phyloP scores from a whole-genome alignment of 257 asterid species.

The Nyctanthes arbortristis region DNA sequence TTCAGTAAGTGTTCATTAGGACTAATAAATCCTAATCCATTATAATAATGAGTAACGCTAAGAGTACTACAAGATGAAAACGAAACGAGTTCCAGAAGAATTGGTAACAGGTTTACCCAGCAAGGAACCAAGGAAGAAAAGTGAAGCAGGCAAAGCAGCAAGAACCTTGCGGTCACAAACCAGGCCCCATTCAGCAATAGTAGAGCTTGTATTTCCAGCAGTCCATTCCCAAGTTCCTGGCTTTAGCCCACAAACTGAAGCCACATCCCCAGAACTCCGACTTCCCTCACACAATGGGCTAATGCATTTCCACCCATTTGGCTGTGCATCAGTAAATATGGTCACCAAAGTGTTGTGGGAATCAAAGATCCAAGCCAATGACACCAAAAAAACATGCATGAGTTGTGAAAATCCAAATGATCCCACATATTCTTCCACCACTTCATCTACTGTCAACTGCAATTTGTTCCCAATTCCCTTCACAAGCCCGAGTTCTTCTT shows the following conservation, averaged over 20 bases:
- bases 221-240: slow-evolving; percentile 66
- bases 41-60: too few relatives aligned
- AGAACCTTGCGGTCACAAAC: slow-evolving; percentile 56
- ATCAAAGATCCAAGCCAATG: slow-evolving; percentile 58
- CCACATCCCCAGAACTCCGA: slow-evolving; percentile 14
- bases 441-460: slow-evolving; percentile 57
- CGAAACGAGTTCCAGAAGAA: background rate
- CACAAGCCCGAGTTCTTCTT: slow-evolving; percentile 35
- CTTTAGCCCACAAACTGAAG: slow-evolving; percentile 47
- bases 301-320: slow-evolving; percentile 49
- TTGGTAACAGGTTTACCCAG: slow-evolving; percentile 32
- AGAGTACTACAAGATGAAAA: background rate
- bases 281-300: slow-evolving; percentile 28
- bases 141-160: slow-evolving; percentile 66
- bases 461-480: slow-evolving; percentile 29
- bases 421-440: slow-evolving; percentile 58
- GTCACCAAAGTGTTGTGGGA: slow-evolving; percentile 57
- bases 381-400: slow-evolving; percentile 56
- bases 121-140: slow-evolving; percentile 61
- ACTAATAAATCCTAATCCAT: too few relatives aligned
- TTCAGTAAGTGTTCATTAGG: slow-evolving; percentile 10
- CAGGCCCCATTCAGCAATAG: slow-evolving; percentile 64
- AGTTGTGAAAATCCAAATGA: slow-evolving; percentile 64
- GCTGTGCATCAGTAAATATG: slow-evolving; percentile 60
- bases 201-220: slow-evolving; percentile 49